A percentile compares a stretch with the other conserved stretches of the same genome.
Evolutionary conservation across 805 yeast species (phyloP).

Genomic region (Ogataea zsoltii): DNA sequence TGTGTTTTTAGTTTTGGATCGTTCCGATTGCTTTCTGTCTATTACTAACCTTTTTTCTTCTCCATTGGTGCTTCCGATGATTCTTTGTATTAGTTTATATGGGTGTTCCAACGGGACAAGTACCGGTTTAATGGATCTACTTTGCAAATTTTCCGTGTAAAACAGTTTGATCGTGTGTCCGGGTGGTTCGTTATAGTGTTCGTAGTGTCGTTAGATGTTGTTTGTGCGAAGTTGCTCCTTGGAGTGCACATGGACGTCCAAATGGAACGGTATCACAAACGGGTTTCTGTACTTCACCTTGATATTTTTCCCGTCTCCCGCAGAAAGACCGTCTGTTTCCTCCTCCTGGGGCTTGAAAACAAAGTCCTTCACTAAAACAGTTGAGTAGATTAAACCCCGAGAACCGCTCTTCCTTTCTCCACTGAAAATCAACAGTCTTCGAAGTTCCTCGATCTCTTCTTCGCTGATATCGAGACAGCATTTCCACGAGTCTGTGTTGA

Average conservation of each 20-base stretch:
- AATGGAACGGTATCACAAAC: constrained; percentile 19
- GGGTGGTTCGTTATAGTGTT: too few species aligned
- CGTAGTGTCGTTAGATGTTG: too few species aligned
- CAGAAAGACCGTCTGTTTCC: not conserved
- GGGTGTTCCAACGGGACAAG: not conserved
- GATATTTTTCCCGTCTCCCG: constrained; percentile 17
- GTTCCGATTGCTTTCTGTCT: constrained; percentile 7
- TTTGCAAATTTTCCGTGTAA: not conserved
- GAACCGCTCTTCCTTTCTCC: not conserved
- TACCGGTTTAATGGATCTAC: not conserved
- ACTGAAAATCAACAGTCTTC: constrained; percentile 7
- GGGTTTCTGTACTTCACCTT: constrained; percentile 22
- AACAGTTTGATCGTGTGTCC: too few species aligned
- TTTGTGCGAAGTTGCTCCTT: not conserved
- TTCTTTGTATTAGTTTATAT: constrained; percentile 3
- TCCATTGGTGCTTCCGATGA: constrained; percentile 2
- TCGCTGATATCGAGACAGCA: constrained; percentile 24
- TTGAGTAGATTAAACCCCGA: constrained; percentile 12
- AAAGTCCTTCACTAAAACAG: constrained; percentile 22
- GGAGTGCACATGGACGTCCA: constrained; percentile 29
- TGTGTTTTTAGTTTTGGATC: constrained; percentile 16
- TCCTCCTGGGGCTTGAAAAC: constrained; percentile 7
- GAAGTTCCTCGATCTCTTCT: constrained; percentile 22
- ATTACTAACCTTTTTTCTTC: constrained; percentile 1
- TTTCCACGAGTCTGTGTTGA: constrained; percentile 28